Base-by-base conservation (phyloP, 805 yeast genomes). In the Wickerhamomyces alni region DNA sequence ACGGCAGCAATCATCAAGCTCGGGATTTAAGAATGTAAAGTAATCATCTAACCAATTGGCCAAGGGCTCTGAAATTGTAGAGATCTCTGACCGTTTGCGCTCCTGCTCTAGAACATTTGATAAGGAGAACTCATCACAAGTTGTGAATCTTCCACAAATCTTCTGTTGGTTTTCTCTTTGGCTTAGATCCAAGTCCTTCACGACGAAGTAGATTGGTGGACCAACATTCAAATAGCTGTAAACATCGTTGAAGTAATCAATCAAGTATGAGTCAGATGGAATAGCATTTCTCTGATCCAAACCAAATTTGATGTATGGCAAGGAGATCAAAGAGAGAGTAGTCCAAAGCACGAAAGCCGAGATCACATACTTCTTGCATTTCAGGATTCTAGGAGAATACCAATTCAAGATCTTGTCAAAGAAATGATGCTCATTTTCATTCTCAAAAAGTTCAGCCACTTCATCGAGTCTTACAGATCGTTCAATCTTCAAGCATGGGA, bases 1-100 rank as follows among this genome's bases (percentile, higher is more conserved):
- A 19, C 91, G 66, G 55, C 99, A 91, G 60, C 99, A 91, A 45
- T 84, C 84, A 46, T 82, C 91, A 35, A 89, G 67, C 31, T 75
- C 75, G 0, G 99, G 99, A 53, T 88, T 88, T 43, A 89, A 65
- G 83, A 91, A 91, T 28, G 80, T 72, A 45, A 91, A 68, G 54
- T 77, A 91, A 56, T 93, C 97, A 61, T 91, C 99, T 37, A 89
- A 65, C 98, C 98, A 91, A 48, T 84, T 83, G 1, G 96, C 81
- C 2, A 87, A 75, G 0, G 98, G 96, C 34, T 87, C 93, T 2
- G 75, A 72, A 26, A 91, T 70, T 3, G 83, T 80, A 2, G 91
- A 82, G 10, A 66, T 51, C 2, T 74, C 65, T 0, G 81, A 68
- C 27, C 96, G 66, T 44, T 78, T 77, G 41, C 83, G 73, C 55